Conservation (phyloP, 2,329 filamentous ascomycete genomes). For the Colletotrichum australisinense region DNA sequence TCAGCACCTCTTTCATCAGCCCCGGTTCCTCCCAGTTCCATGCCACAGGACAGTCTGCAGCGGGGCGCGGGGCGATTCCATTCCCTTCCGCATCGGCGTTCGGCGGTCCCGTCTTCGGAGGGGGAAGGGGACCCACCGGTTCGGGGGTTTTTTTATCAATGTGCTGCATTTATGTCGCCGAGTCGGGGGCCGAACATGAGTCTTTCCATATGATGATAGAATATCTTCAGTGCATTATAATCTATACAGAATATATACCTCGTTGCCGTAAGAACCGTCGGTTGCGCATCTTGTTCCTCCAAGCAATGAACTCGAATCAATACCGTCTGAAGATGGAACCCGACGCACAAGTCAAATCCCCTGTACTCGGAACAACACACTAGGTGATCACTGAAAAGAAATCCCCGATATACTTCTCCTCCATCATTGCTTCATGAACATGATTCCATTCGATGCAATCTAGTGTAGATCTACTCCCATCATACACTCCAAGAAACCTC, state of each 20-base stretch:
- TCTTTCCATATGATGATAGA: too few relatives aligned
- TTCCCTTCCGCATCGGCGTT: slow-evolving; percentile 28
- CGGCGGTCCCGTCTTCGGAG: slow-evolving; percentile 11
- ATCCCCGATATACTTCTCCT: background rate
- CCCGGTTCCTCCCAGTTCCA: background rate
- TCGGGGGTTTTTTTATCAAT: background rate
- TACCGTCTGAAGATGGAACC: background rate
- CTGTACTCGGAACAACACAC: background rate
- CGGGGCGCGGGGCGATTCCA: background rate
- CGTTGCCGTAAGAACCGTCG: too few relatives aligned
- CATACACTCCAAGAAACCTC: background rate
- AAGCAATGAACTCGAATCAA: background rate
- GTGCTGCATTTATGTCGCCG: background rate
- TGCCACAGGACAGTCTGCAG: background rate
- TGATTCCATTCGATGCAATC: background rate
- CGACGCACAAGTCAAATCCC: background rate
- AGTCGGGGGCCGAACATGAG: background rate
- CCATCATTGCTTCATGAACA: background rate
- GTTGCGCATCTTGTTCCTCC: too few relatives aligned
- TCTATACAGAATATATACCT: too few relatives aligned
- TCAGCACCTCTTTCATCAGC: background rate
- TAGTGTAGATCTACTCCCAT: background rate
- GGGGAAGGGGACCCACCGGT: background rate
- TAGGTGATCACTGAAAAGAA: too few relatives aligned
- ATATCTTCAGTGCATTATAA: too few relatives aligned